Conservation (phyloP, 2,329 filamentous ascomycete genomes). For the Pestalotiopsis fici region DNA sequence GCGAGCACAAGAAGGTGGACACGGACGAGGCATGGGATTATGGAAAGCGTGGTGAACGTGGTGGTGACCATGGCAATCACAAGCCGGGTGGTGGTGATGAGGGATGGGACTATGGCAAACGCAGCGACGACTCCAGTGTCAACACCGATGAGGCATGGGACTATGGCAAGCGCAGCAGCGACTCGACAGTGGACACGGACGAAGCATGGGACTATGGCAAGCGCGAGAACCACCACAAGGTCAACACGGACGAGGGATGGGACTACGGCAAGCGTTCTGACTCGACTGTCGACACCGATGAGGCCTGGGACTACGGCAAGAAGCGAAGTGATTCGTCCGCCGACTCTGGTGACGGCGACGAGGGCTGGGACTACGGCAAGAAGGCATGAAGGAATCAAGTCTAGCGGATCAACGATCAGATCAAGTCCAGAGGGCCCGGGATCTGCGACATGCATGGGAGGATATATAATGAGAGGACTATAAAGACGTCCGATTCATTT, state of each 20-base stretch:
- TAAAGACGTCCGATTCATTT: not conserved
- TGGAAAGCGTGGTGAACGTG: slow-evolving; percentile 31
- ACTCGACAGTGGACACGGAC: slow-evolving; percentile 24
- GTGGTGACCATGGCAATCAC: too few relatives aligned
- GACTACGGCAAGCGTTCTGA: slow-evolving; percentile 1
- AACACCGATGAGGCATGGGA: not conserved
- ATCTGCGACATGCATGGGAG: not conserved
- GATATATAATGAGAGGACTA: not conserved
- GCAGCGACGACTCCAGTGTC: slow-evolving; percentile 5
- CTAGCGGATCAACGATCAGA: not conserved
- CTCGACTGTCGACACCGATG: slow-evolving; percentile 30
- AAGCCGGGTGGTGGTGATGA: too few relatives aligned
- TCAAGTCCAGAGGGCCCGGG: not conserved
- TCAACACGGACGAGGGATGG: slow-evolving; percentile 16
- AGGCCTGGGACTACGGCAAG: slow-evolving; percentile 2
- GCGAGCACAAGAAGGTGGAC: slow-evolving; percentile 25
- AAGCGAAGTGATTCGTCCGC: not conserved
- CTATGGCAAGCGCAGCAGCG: slow-evolving; percentile 16
- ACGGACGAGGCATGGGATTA: slow-evolving; percentile 7
- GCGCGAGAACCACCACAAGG: slow-evolving; percentile 34
- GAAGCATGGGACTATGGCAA: slow-evolving; percentile 17
- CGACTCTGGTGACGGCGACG: slow-evolving; percentile 19
- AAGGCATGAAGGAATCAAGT: not conserved
- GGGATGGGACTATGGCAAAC: slow-evolving; percentile 10
- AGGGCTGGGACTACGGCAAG: not conserved